Percentiles rank a stretch among this genome's conserved stretches.
These are phyloP conservation scores for Eimeria praecox DNA, from an alignment of 169 alveolate species.

Conservation along the genomic window DNA sequence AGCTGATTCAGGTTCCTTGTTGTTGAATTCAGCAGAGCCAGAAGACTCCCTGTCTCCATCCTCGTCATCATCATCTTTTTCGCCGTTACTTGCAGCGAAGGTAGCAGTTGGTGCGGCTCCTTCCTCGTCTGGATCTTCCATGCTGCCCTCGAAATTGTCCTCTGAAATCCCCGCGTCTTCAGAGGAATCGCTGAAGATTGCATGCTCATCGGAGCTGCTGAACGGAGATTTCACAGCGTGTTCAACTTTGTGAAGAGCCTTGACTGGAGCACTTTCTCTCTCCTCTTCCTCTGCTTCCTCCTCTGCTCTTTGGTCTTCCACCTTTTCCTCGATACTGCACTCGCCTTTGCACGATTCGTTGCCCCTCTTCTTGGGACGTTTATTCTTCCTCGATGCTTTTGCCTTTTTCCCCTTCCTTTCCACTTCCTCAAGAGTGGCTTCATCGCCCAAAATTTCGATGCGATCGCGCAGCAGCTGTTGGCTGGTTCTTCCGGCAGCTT, in stretches of 20 bases:
- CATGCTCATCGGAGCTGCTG: not conserved
- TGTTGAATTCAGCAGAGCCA: not conserved
- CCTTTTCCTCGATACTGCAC: not conserved
- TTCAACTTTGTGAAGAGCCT: not conserved
- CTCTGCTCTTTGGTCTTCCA: slow-evolving; percentile 1
- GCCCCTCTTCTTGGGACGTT: not conserved
- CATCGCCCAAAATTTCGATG: not conserved
- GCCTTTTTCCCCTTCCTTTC: not conserved
- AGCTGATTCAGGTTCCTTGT: not conserved
- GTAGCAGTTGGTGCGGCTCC: not conserved
- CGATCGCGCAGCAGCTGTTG: not conserved
- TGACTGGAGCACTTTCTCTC: not conserved
- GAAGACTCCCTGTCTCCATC: not conserved
- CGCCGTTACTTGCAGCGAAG: not conserved
- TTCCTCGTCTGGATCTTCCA: slow-evolving; percentile 11
- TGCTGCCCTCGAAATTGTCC: not conserved
- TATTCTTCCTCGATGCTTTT: not conserved
- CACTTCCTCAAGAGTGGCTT: not conserved
- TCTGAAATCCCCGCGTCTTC: not conserved
- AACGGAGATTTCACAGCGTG: not conserved
- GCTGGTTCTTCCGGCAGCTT: not conserved
- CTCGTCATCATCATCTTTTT: slow-evolving; percentile 16
- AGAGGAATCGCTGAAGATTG: not conserved
- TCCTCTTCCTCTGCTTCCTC: not conserved
- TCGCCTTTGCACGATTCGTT: slow-evolving; percentile 5